Conservation (phyloP, 345 rosid genomes). For the Microthlaspi erraticum region DNA sequence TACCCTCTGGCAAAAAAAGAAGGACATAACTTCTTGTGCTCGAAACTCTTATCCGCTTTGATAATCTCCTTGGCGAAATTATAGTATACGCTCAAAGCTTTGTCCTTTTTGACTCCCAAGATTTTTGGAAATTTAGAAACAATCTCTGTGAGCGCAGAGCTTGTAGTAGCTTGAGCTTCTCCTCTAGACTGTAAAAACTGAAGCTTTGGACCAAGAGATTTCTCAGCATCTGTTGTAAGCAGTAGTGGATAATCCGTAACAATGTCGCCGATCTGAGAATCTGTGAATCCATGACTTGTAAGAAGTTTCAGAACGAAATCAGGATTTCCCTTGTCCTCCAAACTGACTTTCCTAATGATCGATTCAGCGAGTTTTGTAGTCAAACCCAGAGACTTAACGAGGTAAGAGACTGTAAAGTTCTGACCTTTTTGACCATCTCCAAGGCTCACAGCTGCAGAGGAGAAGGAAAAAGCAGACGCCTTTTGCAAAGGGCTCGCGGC, state of each 20-base stretch:
- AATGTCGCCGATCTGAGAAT: conserved; percentile 23
- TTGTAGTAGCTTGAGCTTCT: no score
- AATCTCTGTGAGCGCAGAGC: no score
- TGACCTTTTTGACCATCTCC: conserved; percentile 1
- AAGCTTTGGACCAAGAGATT: conserved; percentile 40
- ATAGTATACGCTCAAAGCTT: no score
- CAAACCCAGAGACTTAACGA: conserved; percentile 37
- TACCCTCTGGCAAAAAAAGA: no score
- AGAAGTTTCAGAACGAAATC: conserved; percentile 29
- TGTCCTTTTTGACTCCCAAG: no score
- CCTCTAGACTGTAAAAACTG: conserved; percentile 34
- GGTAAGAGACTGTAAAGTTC: conserved; percentile 24
- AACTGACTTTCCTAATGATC: conserved; percentile 6
- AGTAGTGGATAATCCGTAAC: neutral
- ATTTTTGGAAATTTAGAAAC: no score
- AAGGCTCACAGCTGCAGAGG: neutral
- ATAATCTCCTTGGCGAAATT: no score
- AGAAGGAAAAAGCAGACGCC: neutral
- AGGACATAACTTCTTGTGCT: no score
- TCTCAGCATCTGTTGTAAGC: conserved; percentile 28
- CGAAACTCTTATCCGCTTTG: no score
- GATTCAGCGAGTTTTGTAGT: conserved; percentile 22
- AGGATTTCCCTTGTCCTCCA: conserved; percentile 5
- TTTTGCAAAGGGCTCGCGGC: no score
- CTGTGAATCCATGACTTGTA: conserved; percentile 34